Evolutionary conservation across 345 rosid genomes (phyloP).

Genomic region (Camelina sativa): DNA sequence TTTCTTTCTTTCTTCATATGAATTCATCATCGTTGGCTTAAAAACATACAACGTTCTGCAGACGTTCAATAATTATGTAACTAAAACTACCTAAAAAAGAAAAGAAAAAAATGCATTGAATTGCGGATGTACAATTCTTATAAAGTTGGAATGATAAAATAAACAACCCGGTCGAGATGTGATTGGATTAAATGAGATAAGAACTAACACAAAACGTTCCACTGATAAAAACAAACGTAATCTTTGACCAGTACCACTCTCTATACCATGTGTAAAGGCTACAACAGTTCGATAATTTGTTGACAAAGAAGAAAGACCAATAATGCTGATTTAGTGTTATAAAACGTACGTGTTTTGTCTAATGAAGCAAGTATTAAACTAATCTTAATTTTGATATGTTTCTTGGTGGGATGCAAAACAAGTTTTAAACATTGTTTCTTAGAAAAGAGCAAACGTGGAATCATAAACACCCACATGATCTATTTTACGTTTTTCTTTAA

Average conservation of each 20-base stretch:
- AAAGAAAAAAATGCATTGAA: background rate
- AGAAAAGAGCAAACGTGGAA: constrained; percentile 42
- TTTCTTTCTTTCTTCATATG: background rate
- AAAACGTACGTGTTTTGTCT: constrained; percentile 37
- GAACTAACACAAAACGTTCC: constrained; percentile 28
- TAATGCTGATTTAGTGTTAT: constrained; percentile 6
- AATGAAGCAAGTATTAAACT: constrained; percentile 44
- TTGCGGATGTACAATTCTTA: background rate
- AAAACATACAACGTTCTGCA: too few species aligned
- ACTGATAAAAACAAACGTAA: constrained; percentile 26
- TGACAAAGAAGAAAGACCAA: constrained; percentile 5
- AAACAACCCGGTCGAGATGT: background rate
- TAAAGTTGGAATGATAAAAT: background rate
- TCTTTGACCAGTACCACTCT: constrained; percentile 18
- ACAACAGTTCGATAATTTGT: constrained; percentile 23
- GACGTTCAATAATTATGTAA: background rate
- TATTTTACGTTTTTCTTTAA: constrained; percentile 21
- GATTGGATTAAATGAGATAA: constrained; percentile 41
- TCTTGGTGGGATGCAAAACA: constrained; percentile 44
- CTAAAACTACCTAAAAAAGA: background rate
- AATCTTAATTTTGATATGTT: constrained; percentile 40
- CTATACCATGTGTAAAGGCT: constrained; percentile 29
- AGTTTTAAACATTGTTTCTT: constrained; percentile 31
- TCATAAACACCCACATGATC: constrained; percentile 37
- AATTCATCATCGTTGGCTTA: constrained; percentile 22